Conservation (phyloP, 1,139 yeast genomes). For the Kodamaea plutei region DNA sequence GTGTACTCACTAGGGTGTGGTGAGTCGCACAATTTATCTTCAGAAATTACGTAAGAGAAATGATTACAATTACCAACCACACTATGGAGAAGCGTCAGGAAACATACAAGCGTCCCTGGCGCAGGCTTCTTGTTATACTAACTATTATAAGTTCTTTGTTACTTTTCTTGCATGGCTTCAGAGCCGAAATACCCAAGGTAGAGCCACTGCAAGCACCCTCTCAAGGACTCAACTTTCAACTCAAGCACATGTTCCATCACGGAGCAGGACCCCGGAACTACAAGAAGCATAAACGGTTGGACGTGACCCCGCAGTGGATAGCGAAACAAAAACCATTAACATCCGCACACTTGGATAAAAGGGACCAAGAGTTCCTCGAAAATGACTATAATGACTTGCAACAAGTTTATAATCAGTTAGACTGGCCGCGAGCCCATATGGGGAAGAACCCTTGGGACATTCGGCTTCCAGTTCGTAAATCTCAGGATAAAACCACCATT, state of each 20-base stretch:
- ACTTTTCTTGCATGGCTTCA: no score
- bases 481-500: constrained; percentile 21
- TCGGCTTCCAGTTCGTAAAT: constrained; percentile 23
- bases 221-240: constrained; percentile 21
- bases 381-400: constrained; percentile 19
- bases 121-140: no score
- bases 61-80: no score
- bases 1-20: no score
- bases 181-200: no score
- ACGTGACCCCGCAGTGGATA: constrained; percentile 40
- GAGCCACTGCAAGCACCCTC: no score
- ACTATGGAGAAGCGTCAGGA: no score
- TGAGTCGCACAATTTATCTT: no score
- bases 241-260: constrained; percentile 51
- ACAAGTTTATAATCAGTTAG: constrained; percentile 23
- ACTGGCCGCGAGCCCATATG: constrained; percentile 37
- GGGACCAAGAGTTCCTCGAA: constrained; percentile 6
- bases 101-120: no score
- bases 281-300: constrained; percentile 41
- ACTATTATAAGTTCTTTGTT: no score
- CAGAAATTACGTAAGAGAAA: no score
- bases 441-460: constrained; percentile 44
- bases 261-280: constrained; percentile 38
- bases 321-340: constrained; percentile 12
- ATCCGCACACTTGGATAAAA: constrained; percentile 6